Evolutionary conservation across 495 filamentous ascomycete genomes (phyloP).

Genomic region (Aspergillus haitiensis): DNA sequence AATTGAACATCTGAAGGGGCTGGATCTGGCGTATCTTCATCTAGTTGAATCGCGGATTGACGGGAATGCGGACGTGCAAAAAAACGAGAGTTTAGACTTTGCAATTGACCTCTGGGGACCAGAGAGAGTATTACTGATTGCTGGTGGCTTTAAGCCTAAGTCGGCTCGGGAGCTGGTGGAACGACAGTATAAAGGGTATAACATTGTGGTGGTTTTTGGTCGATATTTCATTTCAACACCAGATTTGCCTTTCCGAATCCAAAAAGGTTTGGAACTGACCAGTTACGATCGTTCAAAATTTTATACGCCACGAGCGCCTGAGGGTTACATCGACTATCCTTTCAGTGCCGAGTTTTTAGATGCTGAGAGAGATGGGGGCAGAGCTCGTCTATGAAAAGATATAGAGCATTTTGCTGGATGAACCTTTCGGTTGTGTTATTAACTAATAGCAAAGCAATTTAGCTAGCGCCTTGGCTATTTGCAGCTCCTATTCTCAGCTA

Average conservation of each 20-base stretch:
- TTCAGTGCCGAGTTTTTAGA: neutral
- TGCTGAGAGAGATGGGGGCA: neutral
- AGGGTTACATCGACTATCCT: constrained; percentile 1
- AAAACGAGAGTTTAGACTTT: neutral
- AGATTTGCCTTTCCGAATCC: neutral
- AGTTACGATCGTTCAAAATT: neutral
- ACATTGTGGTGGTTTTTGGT: constrained; percentile 1
- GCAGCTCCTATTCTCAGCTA: too few relatives aligned
- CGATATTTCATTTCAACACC: constrained; percentile 3
- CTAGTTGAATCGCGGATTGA: neutral
- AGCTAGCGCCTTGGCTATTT: too few relatives aligned
- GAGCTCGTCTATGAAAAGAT: neutral
- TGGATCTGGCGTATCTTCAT: constrained; percentile 4
- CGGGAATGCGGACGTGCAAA: neutral
- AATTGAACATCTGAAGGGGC: neutral
- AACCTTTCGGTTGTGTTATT: neutral
- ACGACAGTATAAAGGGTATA: neutral
- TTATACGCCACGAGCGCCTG: neutral
- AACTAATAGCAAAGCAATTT: neutral
- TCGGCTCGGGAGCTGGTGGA: neutral
- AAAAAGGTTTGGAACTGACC: neutral
- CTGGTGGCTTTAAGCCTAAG: neutral
- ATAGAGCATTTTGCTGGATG: neutral
- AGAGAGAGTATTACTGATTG: neutral
- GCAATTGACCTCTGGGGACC: constrained; percentile 1